phyloP scores from a whole-genome alignment of 306 rosid species.

The Cicer bijugum region DNA sequence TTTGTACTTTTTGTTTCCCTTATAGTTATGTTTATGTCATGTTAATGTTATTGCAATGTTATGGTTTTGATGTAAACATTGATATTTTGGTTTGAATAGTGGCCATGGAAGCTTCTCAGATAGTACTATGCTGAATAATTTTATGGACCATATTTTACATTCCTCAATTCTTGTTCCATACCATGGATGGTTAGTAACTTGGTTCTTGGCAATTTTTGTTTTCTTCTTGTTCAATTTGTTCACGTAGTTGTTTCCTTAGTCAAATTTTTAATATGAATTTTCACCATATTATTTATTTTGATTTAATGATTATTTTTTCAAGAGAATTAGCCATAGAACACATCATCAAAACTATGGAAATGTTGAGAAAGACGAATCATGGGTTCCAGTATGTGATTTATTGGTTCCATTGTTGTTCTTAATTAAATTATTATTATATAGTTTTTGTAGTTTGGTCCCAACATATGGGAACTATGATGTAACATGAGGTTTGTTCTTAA shows the following conservation, averaged over 20 bases:
- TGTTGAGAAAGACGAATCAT: constrained; percentile 91
- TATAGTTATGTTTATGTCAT: not conserved
- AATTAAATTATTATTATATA: not conserved
- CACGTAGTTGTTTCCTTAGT: not conserved
- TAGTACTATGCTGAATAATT: constrained; percentile 55
- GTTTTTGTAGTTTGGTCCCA: not conserved
- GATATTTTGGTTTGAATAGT: constrained; percentile 50
- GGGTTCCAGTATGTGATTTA: constrained; percentile 82
- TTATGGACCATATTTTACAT: constrained; percentile 84
- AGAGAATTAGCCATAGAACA: constrained; percentile 96
- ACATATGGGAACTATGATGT: constrained; percentile 48
- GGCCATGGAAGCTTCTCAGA: constrained; percentile 99
- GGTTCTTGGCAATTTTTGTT: not conserved
- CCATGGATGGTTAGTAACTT: constrained; percentile 77
- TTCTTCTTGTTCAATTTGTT: too few species aligned
- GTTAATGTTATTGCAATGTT: not conserved
- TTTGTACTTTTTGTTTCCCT: not conserved
- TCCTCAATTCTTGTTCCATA: constrained; percentile 91
- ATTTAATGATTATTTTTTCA: constrained; percentile 28
- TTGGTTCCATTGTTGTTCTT: too few species aligned
- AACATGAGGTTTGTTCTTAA: constrained; percentile 4
- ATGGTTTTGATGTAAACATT: not conserved
- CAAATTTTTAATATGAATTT: constrained; percentile 7
- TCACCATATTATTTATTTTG: not conserved
- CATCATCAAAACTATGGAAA: constrained; percentile 98